These are phyloP conservation scores for Fusarium buxicola DNA, from an alignment of 2,329 filamentous ascomycete genomes.

Conservation along the genomic window DNA sequence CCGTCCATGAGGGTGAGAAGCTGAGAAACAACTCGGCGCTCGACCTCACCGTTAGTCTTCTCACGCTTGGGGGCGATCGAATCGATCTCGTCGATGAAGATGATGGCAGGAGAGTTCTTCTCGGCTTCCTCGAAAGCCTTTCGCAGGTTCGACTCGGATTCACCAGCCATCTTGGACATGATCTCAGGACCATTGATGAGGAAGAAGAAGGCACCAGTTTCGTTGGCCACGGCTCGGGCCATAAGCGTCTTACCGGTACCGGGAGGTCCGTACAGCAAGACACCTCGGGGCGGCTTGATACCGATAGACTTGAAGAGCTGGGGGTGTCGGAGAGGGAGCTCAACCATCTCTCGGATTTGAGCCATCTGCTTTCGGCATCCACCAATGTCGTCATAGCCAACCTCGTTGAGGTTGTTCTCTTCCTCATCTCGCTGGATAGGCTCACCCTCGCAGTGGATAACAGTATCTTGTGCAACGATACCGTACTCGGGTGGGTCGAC, in stretches of 20 bases:
- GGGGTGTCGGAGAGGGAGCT: conserved; percentile 94
- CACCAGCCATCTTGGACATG: conserved; percentile 99
- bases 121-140: conserved; percentile 99
- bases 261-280: conserved; percentile 94
- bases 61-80: conserved; percentile 99
- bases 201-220: conserved; percentile 99
- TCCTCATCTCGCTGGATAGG: conserved; percentile 96
- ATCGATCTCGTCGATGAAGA: conserved; percentile 99
- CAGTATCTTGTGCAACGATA: conserved; percentile 97
- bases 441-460: conserved; percentile 97
- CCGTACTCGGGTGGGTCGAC: conserved; percentile 98
- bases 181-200: conserved; percentile 99
- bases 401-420: conserved; percentile 98
- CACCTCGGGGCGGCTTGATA: conserved; percentile 99
- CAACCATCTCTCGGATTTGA: conserved; percentile 98
- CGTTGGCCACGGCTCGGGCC: conserved; percentile 98
- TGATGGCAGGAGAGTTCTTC: conserved; percentile 99
- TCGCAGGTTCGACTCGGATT: conserved; percentile 96
- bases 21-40: conserved; percentile 98
- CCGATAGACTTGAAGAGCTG: conserved; percentile 99
- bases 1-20: conserved; percentile 98
- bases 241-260: conserved; percentile 99
- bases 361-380: conserved; percentile 99
- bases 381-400: conserved; percentile 99
- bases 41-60: conserved; percentile 99